These are phyloP conservation scores for Xylaria hypoxylon DNA, from an alignment of 2,329 filamentous ascomycete species.

Conservation along the genomic window DNA sequence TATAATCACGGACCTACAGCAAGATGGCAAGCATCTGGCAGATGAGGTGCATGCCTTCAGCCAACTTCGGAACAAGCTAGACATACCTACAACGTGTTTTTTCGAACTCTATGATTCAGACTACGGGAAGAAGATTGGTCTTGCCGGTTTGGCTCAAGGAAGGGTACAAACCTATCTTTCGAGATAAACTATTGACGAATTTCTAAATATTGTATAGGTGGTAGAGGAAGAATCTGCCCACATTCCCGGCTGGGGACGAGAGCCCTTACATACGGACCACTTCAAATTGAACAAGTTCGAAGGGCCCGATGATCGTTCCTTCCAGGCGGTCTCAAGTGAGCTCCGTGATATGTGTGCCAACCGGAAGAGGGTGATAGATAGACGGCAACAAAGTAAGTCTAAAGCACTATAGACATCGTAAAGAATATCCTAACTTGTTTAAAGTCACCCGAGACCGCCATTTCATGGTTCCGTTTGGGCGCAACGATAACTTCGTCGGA, in stretches of 20 bases:
- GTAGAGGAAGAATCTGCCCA: conserved; percentile 26
- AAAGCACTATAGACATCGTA: neutral
- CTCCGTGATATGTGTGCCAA: conserved; percentile 15
- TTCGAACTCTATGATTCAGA: conserved; percentile 22
- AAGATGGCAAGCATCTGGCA: conserved; percentile 11
- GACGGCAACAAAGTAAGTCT: conserved; percentile 18
- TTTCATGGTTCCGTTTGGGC: conserved; percentile 38
- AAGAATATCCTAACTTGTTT: conserved; percentile 14
- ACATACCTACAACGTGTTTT: conserved; percentile 23
- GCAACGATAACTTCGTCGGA: conserved; percentile 38
- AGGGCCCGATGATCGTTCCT: conserved; percentile 21
- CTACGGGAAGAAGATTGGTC: conserved; percentile 21
- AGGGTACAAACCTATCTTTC: conserved; percentile 14
- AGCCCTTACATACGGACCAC: conserved; percentile 13
- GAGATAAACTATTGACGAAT: neutral
- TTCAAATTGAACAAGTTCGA: conserved; percentile 28
- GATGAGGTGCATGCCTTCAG: conserved; percentile 24
- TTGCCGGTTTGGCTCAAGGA: neutral
- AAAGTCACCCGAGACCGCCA: conserved; percentile 11
- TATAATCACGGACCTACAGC: conserved; percentile 19
- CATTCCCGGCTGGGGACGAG: conserved; percentile 16
- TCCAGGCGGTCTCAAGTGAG: conserved; percentile 14
- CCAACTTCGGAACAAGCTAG: conserved; percentile 15
- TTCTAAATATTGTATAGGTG: conserved; percentile 14
- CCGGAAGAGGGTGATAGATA: conserved; percentile 9